phyloP scores from a whole-genome alignment of 2,329 filamentous ascomycete species.

The Colletotrichum sp. region DNA sequence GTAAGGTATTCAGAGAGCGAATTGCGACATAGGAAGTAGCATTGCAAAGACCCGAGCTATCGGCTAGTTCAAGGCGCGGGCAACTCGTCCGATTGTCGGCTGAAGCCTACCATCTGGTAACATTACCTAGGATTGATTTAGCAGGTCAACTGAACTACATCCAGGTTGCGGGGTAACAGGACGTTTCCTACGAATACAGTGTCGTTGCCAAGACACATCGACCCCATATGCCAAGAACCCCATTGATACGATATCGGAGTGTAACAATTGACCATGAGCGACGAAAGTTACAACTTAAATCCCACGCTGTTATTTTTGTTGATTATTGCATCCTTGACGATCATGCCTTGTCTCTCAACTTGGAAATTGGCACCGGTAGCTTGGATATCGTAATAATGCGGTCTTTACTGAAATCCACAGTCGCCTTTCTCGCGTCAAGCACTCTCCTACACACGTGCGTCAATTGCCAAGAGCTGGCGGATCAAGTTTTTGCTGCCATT shows the following conservation, averaged over 20 bases:
- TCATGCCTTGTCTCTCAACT: not conserved
- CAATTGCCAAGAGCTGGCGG: not conserved
- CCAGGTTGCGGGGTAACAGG: not conserved
- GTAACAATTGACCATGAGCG: not conserved
- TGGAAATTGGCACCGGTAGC: not conserved
- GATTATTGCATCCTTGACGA: not conserved
- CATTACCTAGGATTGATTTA: not conserved
- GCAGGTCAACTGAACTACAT: not conserved
- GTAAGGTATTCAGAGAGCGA: too few relatives aligned
- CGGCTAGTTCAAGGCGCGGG: too few relatives aligned
- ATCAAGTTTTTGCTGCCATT: not conserved
- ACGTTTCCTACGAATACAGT: not conserved
- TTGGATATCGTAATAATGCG: rapidly evolving
- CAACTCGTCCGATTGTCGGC: not conserved
- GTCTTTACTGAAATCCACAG: not conserved
- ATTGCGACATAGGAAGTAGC: too few relatives aligned
- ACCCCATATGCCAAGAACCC: not conserved
- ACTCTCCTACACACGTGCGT: rapidly evolving
- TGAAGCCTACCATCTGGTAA: not conserved
- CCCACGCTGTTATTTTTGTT: too few relatives aligned
- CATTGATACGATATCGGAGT: not conserved
- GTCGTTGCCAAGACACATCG: not conserved
- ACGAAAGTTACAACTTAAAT: too few relatives aligned
- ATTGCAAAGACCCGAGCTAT: too few relatives aligned
- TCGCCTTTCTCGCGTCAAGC: not conserved